phyloP scores from a whole-genome alignment of 2,329 filamentous ascomycete genomes.

The Pseudogymnoascus pannorum region DNA sequence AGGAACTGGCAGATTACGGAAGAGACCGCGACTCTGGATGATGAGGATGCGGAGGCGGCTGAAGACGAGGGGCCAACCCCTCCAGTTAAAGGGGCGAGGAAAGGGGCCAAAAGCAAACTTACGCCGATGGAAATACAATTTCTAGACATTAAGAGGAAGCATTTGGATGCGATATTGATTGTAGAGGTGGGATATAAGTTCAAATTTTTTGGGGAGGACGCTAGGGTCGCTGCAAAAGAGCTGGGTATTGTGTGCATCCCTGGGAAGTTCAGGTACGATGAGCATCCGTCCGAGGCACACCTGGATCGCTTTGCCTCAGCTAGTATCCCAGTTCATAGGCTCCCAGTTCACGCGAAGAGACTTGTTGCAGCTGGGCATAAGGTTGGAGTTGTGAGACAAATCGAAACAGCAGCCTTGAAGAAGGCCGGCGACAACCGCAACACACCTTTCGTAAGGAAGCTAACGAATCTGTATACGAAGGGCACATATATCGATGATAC shows the following conservation, averaged over 20 bases:
- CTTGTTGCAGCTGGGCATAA: constrained; percentile 90
- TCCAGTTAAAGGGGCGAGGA: constrained; percentile 53
- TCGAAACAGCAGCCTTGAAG: constrained; percentile 93
- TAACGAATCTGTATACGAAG: constrained; percentile 96
- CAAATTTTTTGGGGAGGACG: constrained; percentile 93
- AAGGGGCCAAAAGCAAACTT: constrained; percentile 68
- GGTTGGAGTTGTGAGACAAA: constrained; percentile 87
- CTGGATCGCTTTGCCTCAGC: constrained; percentile 88
- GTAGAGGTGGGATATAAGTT: constrained; percentile 98
- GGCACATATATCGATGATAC: constrained; percentile 95
- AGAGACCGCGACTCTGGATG: constrained; percentile 39
- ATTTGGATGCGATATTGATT: constrained; percentile 83
- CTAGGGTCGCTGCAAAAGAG: constrained; percentile 78
- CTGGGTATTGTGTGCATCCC: constrained; percentile 95
- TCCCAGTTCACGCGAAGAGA: constrained; percentile 90
- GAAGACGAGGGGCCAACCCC: constrained; percentile 50
- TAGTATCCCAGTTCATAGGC: constrained; percentile 84
- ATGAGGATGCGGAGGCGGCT: constrained; percentile 49
- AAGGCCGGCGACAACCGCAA: constrained; percentile 93
- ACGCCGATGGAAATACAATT: constrained; percentile 94
- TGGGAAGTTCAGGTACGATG: constrained; percentile 89
- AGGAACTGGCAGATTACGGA: constrained; percentile 47
- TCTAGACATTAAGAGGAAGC: constrained; percentile 84
- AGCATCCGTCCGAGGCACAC: constrained; percentile 88
- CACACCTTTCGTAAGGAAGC: constrained; percentile 80